Evolutionary conservation across 768 basidiomycete genomes (phyloP).

Genomic region (Phanerochaete sordida): DNA sequence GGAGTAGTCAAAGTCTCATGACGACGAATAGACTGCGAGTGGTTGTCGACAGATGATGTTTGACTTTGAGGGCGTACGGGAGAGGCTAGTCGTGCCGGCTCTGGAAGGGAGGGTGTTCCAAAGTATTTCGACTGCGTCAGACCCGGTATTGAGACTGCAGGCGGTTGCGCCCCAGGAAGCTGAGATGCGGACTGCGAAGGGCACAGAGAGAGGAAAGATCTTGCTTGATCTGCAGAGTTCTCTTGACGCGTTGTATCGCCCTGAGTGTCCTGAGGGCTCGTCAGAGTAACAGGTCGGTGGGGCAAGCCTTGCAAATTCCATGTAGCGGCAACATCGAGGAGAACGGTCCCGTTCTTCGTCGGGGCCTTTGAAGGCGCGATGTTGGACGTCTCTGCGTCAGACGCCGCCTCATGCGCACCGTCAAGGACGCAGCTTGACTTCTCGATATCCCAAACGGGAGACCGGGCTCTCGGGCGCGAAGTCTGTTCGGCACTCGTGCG

Average conservation of each 20-base stretch:
- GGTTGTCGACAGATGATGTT: no score
- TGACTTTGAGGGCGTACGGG: no score
- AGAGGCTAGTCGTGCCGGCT: no score
- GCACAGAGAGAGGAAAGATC: conserved; percentile 27
- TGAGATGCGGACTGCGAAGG: conserved; percentile 62
- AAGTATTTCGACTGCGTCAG: conserved; percentile 10
- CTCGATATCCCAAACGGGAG: conserved; percentile 59
- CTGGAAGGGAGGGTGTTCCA: neutral
- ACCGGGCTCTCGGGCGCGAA: conserved; percentile 20
- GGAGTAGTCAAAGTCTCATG: no score
- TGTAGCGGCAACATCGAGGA: conserved; percentile 32
- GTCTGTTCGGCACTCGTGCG: neutral
- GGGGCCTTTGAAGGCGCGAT: neutral
- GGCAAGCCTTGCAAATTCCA: conserved; percentile 19
- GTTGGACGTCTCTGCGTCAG: conserved; percentile 5
- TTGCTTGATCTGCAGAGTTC: neutral
- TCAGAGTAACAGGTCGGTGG: neutral
- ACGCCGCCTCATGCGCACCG: conserved; percentile 10
- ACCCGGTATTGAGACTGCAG: neutral
- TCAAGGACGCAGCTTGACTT: conserved; percentile 16
- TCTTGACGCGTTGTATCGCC: neutral
- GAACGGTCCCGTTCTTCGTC: conserved; percentile 26
- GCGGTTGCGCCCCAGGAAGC: conserved; percentile 8
- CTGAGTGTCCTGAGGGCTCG: neutral
- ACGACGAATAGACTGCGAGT: no score